phyloP scores from a whole-genome alignment of 2,329 filamentous ascomycete species.

The Ophiostoma sp. region DNA sequence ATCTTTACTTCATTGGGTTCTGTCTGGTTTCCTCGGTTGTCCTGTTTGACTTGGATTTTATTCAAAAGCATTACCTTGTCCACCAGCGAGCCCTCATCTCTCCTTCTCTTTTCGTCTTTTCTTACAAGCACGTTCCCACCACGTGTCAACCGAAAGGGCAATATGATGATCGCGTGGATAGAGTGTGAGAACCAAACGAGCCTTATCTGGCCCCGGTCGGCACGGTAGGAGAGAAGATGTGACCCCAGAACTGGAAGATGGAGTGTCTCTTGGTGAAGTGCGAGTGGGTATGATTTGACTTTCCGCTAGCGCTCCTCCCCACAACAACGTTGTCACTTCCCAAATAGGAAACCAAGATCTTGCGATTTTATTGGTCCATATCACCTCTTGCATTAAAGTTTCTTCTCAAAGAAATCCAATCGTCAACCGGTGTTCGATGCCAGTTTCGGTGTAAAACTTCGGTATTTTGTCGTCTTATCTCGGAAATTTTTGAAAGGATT shows the following conservation, averaged over 20 bases:
- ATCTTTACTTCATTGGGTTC: background rate
- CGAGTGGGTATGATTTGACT: background rate
- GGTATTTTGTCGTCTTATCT: background rate
- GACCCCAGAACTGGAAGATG: background rate
- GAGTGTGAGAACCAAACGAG: background rate
- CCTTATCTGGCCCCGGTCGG: background rate
- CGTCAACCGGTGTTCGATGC: background rate
- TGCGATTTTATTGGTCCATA: background rate
- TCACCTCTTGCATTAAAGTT: background rate
- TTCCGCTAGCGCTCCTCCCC: background rate
- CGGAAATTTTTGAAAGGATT: background rate
- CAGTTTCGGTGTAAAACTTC: background rate
- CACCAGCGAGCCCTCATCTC: background rate
- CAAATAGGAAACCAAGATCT: conserved; percentile 4
- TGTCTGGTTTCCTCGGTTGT: background rate
- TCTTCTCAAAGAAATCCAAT: background rate
- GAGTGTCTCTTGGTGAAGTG: background rate
- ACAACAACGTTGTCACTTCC: background rate
- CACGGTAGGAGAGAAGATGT: background rate
- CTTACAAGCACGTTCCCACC: too few relatives aligned
- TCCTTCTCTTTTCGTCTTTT: background rate
- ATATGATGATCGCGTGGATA: background rate
- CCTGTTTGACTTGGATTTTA: background rate
- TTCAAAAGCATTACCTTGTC: background rate
- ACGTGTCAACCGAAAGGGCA: too few relatives aligned